Percentiles rank a stretch among this genome's conserved stretches.
Evolutionary conservation across 2,329 filamentous ascomycete genomes (phyloP).

Genomic region (Allantophomopsis cytisporea): DNA sequence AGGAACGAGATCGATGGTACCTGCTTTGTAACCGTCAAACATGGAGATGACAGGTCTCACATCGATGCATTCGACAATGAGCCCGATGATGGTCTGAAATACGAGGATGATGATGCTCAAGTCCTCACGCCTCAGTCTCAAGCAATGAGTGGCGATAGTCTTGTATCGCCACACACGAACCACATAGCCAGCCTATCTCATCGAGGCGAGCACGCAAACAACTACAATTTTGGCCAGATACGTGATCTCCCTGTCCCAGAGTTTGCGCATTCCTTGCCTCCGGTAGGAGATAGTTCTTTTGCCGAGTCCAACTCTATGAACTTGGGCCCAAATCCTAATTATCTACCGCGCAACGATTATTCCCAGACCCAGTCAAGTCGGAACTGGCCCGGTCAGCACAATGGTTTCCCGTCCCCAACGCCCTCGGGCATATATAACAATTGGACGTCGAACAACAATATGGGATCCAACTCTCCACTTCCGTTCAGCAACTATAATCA

Average conservation of each 20-base stretch:
- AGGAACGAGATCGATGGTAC: slow-evolving; percentile 39
- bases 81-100: slow-evolving; percentile 5
- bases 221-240: not conserved
- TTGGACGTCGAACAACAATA: slow-evolving; percentile 5
- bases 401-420: slow-evolving; percentile 1
- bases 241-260: not conserved
- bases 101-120: slow-evolving; percentile 9
- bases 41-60: not conserved
- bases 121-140: not conserved
- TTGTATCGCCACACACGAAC: slow-evolving; percentile 9
- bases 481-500: not conserved
- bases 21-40: slow-evolving; percentile 1
- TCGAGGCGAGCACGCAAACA: not conserved
- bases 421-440: slow-evolving; percentile 6
- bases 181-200: slow-evolving; percentile 4
- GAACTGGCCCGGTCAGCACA: slow-evolving; percentile 4
- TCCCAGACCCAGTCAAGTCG: slow-evolving; percentile 4
- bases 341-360: slow-evolving; percentile 4
- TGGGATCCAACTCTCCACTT: slow-evolving; percentile 2
- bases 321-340: slow-evolving; percentile 3
- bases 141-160: slow-evolving; percentile 8
- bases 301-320: slow-evolving; percentile 7
- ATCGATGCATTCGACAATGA: slow-evolving; percentile 4
- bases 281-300: slow-evolving; percentile 3
- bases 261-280: not conserved